Base-by-base conservation (phyloP, 805 yeast species). In the Lipomyces orientalis region DNA sequence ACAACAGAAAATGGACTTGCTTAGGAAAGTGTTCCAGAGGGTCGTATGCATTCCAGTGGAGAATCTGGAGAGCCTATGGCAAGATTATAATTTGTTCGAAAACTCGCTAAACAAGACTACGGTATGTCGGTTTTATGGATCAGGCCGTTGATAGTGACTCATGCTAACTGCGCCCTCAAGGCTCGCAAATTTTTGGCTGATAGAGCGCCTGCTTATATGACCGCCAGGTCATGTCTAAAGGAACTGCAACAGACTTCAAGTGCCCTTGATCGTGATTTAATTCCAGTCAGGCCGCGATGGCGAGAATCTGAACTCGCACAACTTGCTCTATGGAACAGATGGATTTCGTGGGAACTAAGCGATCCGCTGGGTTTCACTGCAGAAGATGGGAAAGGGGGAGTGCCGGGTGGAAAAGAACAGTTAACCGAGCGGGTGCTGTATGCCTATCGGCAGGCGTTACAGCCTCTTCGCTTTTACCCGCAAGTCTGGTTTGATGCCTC, bases 171-270 rank as follows among this genome's bases (percentile, higher is more conserved):
- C 29, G 4, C n/a, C n/a, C 39, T 16, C 34, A 29, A 65, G 69
- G 95, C 97, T 2, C 87, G 97, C 74, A 91, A 91, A 77, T 87
- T 89, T 75, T 88, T 93, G 62, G 88, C 90, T 56, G 98, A 93
- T 73, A 84, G 87, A 68, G 90, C 96, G 12, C 87, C 90, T 2
- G 89, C 87, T 14, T 95, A 93, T 76, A 91, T 94, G 97, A 87
- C 85, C 71, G 93, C 97, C 1, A 84, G 97, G 69, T 85, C 95
- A 0, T 83, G 90, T 79, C 86, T 86, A 68, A 87, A 86, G 54
- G 97, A 91, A 75, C 86, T 92, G 84, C 81, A 83, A 12, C 85
- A 86, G 69, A 71, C 89, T 2, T 86, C 91, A 0, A 79, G 80
- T 49, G 85, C 83, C 25, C 74, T 90, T 9, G 80, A 80, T 64